phyloP scores from a whole-genome alignment of 2,329 filamentous ascomycete genomes.

The Sporothrix globosa region DNA sequence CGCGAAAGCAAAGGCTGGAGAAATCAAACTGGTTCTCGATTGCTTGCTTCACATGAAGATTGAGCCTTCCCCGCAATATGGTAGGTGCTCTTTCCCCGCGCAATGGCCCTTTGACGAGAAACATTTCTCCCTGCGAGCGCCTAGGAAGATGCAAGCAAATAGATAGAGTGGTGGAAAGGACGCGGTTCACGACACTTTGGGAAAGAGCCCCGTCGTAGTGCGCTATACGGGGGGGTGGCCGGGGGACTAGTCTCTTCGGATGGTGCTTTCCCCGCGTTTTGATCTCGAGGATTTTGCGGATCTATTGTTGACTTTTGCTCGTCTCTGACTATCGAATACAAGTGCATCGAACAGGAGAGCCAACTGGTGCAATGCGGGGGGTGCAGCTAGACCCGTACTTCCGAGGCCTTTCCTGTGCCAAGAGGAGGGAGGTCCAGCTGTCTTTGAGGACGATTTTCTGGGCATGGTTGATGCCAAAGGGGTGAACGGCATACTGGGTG shows the following conservation, averaged over 20 bases:
- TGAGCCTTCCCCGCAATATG: constrained; percentile 8
- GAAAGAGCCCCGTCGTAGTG: constrained; percentile 5
- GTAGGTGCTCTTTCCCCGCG: constrained; percentile 10
- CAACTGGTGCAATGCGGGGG: constrained; percentile 1
- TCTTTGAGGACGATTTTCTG: background rate
- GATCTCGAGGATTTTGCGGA: background rate
- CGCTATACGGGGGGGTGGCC: background rate
- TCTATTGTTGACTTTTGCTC: background rate
- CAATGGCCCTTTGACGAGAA: background rate
- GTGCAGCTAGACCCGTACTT: background rate
- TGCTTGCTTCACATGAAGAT: constrained; percentile 6
- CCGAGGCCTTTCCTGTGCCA: background rate
- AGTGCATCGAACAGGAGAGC: background rate
- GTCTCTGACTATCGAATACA: background rate
- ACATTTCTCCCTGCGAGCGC: background rate
- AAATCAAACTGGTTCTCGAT: background rate
- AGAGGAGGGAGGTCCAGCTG: background rate
- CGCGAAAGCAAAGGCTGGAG: background rate
- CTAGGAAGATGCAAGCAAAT: background rate
- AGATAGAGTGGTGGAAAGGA: background rate
- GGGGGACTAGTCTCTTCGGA: background rate
- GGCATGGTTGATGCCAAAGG: background rate
- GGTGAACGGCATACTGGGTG: constrained; percentile 2
- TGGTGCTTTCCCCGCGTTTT: constrained; percentile 15
- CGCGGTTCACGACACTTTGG: constrained; percentile 8